Percentiles rank a stretch among this genome's conserved stretches.
These are phyloP conservation scores for Ananas comosus DNA, from an alignment of 176 grass and related monocot species.

Conservation along the genomic window DNA sequence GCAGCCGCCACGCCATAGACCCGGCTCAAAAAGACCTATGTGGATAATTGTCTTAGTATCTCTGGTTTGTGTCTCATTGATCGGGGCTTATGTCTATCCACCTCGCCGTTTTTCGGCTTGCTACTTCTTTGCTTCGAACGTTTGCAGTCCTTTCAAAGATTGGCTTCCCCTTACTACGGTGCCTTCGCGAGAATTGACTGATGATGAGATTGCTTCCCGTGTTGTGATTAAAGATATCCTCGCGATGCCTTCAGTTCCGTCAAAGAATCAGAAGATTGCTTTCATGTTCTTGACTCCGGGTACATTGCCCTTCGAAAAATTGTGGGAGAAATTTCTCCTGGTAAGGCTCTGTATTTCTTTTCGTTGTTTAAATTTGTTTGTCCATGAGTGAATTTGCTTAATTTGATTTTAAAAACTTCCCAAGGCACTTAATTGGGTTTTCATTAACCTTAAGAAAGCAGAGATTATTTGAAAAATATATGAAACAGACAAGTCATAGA, in stretches of 20 bases:
- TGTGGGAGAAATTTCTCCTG: constrained; percentile 93
- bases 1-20: constrained; percentile 39
- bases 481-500: too few relatives aligned
- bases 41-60: constrained; percentile 83
- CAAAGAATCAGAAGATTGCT: constrained; percentile 73
- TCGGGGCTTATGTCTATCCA: constrained; percentile 72
- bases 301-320: constrained; percentile 79
- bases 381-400: constrained; percentile 1
- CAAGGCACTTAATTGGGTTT: neutral
- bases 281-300: constrained; percentile 91
- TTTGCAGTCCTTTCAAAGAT: constrained; percentile 59
- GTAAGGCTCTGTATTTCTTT: constrained; percentile 29
- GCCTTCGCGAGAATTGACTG: constrained; percentile 35
- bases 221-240: constrained; percentile 69
- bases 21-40: constrained; percentile 54
- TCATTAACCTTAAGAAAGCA: too few relatives aligned
- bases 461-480: too few relatives aligned
- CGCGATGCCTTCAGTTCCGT: constrained; percentile 42
- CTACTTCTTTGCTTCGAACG: constrained; percentile 62
- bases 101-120: constrained; percentile 51
- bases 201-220: constrained; percentile 64
- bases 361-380: neutral
- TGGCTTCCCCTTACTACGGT: constrained; percentile 49
- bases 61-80: constrained; percentile 50
- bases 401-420: neutral